Percentiles rank a stretch among this genome's conserved stretches.
Conservation (phyloP, 2,329 filamentous ascomycete genomes). For the Diaporthe ampelina region DNA sequence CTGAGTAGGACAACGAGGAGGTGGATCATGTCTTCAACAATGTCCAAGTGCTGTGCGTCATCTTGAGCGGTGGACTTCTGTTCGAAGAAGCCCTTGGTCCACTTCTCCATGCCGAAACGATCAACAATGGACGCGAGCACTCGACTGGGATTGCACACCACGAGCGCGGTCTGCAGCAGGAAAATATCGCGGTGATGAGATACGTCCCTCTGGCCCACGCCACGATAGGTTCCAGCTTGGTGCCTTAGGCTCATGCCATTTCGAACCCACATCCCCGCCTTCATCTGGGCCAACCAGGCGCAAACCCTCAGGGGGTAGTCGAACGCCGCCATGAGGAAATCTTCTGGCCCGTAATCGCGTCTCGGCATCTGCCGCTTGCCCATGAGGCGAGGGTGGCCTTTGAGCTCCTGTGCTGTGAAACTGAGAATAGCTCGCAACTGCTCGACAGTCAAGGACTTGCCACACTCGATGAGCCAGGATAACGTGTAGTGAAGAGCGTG, state of each 20-base stretch:
- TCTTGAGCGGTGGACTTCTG: conserved; percentile 82
- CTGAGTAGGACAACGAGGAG: conserved; percentile 91
- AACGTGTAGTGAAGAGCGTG: conserved; percentile 96
- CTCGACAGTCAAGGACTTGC: conserved; percentile 78
- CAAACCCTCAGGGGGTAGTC: conserved; percentile 95
- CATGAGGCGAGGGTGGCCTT: conserved; percentile 74
- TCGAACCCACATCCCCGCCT: conserved; percentile 97
- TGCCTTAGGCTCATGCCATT: conserved; percentile 97
- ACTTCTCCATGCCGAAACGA: conserved; percentile 88
- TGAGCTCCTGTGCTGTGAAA: conserved; percentile 80
- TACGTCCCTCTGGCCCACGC: conserved; percentile 89
- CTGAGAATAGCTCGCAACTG: conserved; percentile 77
- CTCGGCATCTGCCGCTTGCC: conserved; percentile 69
- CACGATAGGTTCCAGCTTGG: conserved; percentile 93
- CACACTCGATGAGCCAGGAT: conserved; percentile 95
- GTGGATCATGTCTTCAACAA: conserved; percentile 96
- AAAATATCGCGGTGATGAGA: conserved; percentile 96
- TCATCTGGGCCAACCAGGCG: conserved; percentile 98
- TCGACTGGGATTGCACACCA: conserved; percentile 84
- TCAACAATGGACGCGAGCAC: conserved; percentile 93
- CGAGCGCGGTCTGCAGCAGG: conserved; percentile 89
- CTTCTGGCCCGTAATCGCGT: conserved; percentile 75
- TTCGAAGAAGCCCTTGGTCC: conserved; percentile 88
- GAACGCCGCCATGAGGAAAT: conserved; percentile 88
- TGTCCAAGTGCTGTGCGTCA: conserved; percentile 88